phyloP scores from a whole-genome alignment of 495 filamentous ascomycete species.

The Penicillium salamii region DNA sequence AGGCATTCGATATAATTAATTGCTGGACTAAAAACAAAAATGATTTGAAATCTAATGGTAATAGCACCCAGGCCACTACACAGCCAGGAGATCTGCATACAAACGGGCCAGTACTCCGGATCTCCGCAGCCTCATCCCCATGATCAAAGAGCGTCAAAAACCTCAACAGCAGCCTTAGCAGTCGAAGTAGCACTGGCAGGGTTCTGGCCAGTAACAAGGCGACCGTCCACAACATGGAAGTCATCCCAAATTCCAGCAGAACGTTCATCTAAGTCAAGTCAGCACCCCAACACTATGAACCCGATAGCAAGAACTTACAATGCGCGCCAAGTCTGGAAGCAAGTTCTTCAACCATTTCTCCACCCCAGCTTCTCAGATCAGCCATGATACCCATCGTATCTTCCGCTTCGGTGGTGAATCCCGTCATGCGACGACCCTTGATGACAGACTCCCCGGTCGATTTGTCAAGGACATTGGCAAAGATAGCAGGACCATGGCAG shows the following conservation, averaged over 20 bases:
- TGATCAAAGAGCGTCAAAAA: conserved; percentile 37
- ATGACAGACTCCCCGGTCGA: conserved; percentile 41
- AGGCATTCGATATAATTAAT: no score
- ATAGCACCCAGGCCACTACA: no score
- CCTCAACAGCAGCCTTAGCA: conserved; percentile 41
- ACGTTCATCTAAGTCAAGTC: conserved; percentile 29
- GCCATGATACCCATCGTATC: conserved; percentile 34
- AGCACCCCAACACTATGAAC: no score
- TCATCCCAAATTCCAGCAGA: conserved; percentile 44
- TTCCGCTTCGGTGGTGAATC: conserved; percentile 45
- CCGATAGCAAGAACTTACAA: no score
- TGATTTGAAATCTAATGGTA: no score
- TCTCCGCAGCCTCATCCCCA: not conserved
- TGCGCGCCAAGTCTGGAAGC: conserved; percentile 32
- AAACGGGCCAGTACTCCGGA: no score
- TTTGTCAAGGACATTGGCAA: conserved; percentile 35
- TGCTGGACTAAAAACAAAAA: no score
- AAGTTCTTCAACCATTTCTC: conserved; percentile 36
- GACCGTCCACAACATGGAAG: conserved; percentile 49
- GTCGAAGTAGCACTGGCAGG: conserved; percentile 57
- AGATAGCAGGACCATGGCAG: conserved; percentile 46
- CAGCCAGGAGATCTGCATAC: no score
- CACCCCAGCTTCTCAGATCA: conserved; percentile 31
- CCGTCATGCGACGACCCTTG: conserved; percentile 39
- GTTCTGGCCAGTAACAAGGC: conserved; percentile 69